Conservation (phyloP, 345 rosid genomes). For the Microthlaspi erraticum region DNA sequence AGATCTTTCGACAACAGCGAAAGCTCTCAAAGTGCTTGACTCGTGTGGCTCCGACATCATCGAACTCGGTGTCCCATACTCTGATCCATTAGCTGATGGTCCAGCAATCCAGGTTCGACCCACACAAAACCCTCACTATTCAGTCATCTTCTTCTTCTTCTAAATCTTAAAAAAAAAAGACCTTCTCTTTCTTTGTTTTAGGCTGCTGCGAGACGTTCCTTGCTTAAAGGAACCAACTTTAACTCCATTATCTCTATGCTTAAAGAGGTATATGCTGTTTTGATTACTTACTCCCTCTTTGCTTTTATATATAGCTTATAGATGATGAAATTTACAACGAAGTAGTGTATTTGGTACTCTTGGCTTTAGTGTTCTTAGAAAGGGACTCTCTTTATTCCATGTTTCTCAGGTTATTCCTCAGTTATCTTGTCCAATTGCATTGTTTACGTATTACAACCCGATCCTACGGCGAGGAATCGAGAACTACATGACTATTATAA, state of each 20-base stretch:
- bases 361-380: background rate
- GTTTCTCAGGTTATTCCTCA: slow-evolving; percentile 69
- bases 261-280: slow-evolving; percentile 60
- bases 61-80: slow-evolving; percentile 86
- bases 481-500: slow-evolving; percentile 68
- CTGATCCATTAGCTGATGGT: slow-evolving; percentile 95
- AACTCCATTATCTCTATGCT: slow-evolving; percentile 69
- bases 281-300: background rate
- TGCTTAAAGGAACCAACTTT: slow-evolving; percentile 78
- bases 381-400: background rate
- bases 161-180: background rate
- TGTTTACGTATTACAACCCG: slow-evolving; percentile 90
- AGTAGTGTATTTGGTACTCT: background rate
- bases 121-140: background rate
- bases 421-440: slow-evolving; percentile 78
- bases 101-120: slow-evolving; percentile 87
- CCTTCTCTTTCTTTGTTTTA: slow-evolving; percentile 39
- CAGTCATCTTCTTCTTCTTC: background rate
- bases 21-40: slow-evolving; percentile 81
- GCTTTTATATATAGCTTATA: background rate
- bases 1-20: slow-evolving; percentile 89
- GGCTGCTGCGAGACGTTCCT: slow-evolving; percentile 94
- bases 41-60: slow-evolving; percentile 83
- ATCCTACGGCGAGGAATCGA: slow-evolving; percentile 75
- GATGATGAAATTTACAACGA: background rate